These are phyloP conservation scores for Sophora flavescens DNA, from an alignment of 306 rosid genomes.

Conservation along the genomic window DNA sequence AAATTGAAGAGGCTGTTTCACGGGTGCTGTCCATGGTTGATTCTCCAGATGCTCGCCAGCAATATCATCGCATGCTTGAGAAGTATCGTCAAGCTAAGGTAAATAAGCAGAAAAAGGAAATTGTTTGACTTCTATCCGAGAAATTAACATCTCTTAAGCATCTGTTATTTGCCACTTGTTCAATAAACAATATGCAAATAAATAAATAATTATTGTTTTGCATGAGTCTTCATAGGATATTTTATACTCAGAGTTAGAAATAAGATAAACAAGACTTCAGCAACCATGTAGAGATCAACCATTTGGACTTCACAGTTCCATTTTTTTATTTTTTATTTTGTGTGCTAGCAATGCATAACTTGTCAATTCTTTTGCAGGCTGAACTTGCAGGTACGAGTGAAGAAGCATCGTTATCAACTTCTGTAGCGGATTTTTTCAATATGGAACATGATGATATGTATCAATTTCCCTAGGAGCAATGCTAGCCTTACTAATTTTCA, in stretches of 20 bases:
- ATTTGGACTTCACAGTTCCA: conserved; percentile 2
- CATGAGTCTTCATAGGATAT: conserved; percentile 19
- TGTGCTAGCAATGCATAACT: conserved; percentile 26
- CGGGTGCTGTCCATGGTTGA: conserved; percentile 86
- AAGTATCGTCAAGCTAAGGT: conserved; percentile 90
- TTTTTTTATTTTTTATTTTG: neutral
- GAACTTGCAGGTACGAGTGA: conserved; percentile 62
- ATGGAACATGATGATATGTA: conserved; percentile 63
- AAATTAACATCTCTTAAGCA: conserved; percentile 3
- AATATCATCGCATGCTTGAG: conserved; percentile 89
- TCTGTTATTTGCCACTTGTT: conserved; percentile 21
- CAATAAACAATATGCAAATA: conserved; percentile 5
- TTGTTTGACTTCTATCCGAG: conserved; percentile 1
- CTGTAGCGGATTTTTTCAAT: conserved; percentile 43
- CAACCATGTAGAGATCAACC: conserved; percentile 12
- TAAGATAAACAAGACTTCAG: conserved; percentile 9
- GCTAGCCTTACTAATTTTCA: conserved; percentile 25
- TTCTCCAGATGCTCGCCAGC: conserved; percentile 83
- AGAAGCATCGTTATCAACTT: conserved; percentile 49
- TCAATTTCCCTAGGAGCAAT: conserved; percentile 50
- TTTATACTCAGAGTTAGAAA: neutral
- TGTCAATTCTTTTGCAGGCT: conserved; percentile 64
- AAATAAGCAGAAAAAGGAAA: conserved; percentile 13
- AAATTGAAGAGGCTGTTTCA: conserved; percentile 80
- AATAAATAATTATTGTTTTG: conserved; percentile 1